These are phyloP conservation scores for Umbelopsis sp. DNA, from an alignment of 371 early-diverging fungal species.

Conservation along the genomic window DNA sequence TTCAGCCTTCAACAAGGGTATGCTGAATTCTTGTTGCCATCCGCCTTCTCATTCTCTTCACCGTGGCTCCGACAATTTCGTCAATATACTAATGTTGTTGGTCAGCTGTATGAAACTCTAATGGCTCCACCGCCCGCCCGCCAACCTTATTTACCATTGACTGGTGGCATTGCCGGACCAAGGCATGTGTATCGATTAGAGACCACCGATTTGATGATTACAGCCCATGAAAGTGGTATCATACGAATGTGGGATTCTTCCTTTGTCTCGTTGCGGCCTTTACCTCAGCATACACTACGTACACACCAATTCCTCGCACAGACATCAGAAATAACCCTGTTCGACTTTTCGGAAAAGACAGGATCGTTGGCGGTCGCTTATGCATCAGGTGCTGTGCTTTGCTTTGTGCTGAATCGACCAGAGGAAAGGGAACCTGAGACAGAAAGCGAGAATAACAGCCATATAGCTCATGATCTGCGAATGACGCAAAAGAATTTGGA, in stretches of 20 bases:
- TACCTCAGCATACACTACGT: slow-evolving; percentile 47
- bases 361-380: slow-evolving; percentile 10
- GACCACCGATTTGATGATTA: slow-evolving; percentile 53
- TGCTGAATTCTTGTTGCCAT: slow-evolving; percentile 43
- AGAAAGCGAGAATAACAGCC: neutral
- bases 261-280: slow-evolving; percentile 46
- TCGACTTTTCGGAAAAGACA: slow-evolving; percentile 27
- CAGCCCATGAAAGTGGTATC: slow-evolving; percentile 47
- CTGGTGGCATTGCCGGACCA: slow-evolving; percentile 46
- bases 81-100: slow-evolving; percentile 32
- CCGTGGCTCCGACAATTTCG: slow-evolving; percentile 44
- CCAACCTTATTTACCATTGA: slow-evolving; percentile 45
- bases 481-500: neutral
- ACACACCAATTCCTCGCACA: slow-evolving; percentile 41
- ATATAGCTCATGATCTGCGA: neutral
- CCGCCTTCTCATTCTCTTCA: slow-evolving; percentile 48
- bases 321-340: slow-evolving; percentile 29
- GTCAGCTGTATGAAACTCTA: slow-evolving; percentile 30
- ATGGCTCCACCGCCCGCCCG: slow-evolving; percentile 19
- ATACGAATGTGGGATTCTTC: slow-evolving; percentile 64
- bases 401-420: neutral
- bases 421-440: neutral
- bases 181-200: slow-evolving; percentile 47
- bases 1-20: slow-evolving; percentile 40
- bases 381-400: neutral